Evolutionary conservation across 2,329 filamentous ascomycete genomes (phyloP), one percentile per base, ranked within the genome.

Genomic region (Stagonosporopsis chrysanthemi): DNA sequence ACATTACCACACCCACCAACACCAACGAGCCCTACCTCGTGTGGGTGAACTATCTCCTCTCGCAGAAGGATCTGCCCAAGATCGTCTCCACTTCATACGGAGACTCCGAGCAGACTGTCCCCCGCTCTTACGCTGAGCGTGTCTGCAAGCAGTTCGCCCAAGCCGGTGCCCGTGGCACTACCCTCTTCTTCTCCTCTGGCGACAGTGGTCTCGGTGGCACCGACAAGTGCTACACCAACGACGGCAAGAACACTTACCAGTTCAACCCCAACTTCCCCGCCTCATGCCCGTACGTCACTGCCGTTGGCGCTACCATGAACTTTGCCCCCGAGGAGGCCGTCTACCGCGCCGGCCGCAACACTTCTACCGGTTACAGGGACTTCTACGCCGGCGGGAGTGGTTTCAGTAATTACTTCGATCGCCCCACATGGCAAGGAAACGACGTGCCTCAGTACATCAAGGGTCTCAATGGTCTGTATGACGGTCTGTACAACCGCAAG

Each of bases 21-120:
- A 81, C 80, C 63, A 91, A 90, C 71, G 89, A 91, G 76, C 88
- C 88, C 0, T 90, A 90, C 72, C 78, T 90, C 1, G 81, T 81
- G 14, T 90, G 84, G 78, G 78, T 90, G 7, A 80, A 84, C 53
- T 84, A 85, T 71, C 71, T 89, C 2, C 80, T 88, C 0, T 73
- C 76, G 1, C 81, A 88, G 19, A 73, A 79, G 1, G 81, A 82
- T 17, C 78, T 90, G 1, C 88, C 88, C 0, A 82, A 86, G 43
- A 83, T 87, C 15, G 83, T 90, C 66, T 84, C 81, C 49, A 86
- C 84, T 12, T 89, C 86, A 0, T 90, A 90, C 70, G 87, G 86
- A 44, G 87, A 90, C 58, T 82, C 86, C 50, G 88, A 90, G 74
- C 84, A 89, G 70, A 83, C 81, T 3, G 78, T 90, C 0, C 88